Conservation (phyloP, 805 yeast species). For the Metschnikowia picachoensis region DNA sequence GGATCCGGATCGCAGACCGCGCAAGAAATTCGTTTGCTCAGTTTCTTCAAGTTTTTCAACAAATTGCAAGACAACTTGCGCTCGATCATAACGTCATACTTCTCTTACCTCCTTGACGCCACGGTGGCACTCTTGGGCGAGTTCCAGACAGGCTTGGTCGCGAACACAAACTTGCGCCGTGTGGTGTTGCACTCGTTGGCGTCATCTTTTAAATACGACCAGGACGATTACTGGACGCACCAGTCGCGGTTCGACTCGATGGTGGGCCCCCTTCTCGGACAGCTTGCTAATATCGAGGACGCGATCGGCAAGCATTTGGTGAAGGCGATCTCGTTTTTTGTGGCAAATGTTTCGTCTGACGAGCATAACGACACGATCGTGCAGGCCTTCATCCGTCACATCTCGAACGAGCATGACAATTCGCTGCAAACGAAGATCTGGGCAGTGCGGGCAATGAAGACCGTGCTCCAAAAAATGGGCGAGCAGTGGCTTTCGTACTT, state of each 20-base stretch:
- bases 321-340: slow-evolving; percentile 73
- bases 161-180: slow-evolving; percentile 59
- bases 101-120: slow-evolving; percentile 79
- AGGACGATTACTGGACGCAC: slow-evolving; percentile 93
- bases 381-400: slow-evolving; percentile 31
- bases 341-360: slow-evolving; percentile 61
- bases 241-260: slow-evolving; percentile 78
- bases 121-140: slow-evolving; percentile 53
- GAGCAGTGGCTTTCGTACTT: slow-evolving; percentile 89
- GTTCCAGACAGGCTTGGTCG: slow-evolving; percentile 41
- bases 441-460: slow-evolving; percentile 76
- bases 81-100: slow-evolving; percentile 85
- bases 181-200: slow-evolving; percentile 67
- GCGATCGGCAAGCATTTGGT: slow-evolving; percentile 76
- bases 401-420: slow-evolving; percentile 43
- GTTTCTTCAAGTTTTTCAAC: slow-evolving; percentile 84
- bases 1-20: slow-evolving; percentile 47
- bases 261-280: slow-evolving; percentile 58
- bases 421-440: slow-evolving; percentile 72
- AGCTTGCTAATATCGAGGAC: slow-evolving; percentile 65
- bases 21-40: slow-evolving; percentile 45
- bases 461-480: slow-evolving; percentile 85
- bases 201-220: slow-evolving; percentile 82
- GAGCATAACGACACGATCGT: slow-evolving; percentile 68
- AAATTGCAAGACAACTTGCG: slow-evolving; percentile 78